These are phyloP conservation scores for Wickerhamomyces strasburgensis DNA, from an alignment of 805 yeast genomes.

Conservation along the genomic window DNA sequence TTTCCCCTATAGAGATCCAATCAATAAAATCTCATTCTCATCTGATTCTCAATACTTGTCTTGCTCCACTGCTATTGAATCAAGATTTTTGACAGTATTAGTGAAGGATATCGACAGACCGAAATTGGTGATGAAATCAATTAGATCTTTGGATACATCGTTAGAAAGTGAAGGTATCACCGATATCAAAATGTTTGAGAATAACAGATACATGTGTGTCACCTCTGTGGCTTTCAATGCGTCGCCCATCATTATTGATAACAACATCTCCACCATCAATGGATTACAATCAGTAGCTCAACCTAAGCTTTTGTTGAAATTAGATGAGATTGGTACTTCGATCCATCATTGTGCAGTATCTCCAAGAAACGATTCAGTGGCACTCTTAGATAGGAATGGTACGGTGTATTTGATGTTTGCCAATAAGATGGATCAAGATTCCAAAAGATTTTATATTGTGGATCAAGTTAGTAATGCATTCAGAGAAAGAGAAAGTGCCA, in stretches of 20 bases:
- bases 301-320: conserved; percentile 54
- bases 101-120: conserved; percentile 61
- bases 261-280: conserved; percentile 45
- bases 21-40: conserved; percentile 69
- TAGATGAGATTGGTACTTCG: conserved; percentile 76
- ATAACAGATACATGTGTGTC: conserved; percentile 50
- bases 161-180: conserved; percentile 89
- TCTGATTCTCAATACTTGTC: conserved; percentile 63
- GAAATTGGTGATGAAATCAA: conserved; percentile 62
- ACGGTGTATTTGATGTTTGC: conserved; percentile 63
- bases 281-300: conserved; percentile 44
- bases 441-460: conserved; percentile 45
- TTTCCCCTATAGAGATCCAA: conserved; percentile 82
- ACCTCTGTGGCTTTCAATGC: conserved; percentile 60
- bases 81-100: conserved; percentile 72
- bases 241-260: conserved; percentile 63
- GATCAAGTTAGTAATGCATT: conserved; percentile 78
- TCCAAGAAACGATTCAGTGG: conserved; percentile 83
- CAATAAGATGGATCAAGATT: conserved; percentile 51
- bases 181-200: conserved; percentile 67
- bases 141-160: conserved; percentile 56
- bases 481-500: conserved; percentile 71
- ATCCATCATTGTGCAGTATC: conserved; percentile 73
- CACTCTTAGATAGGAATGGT: conserved; percentile 76
- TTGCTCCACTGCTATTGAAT: conserved; percentile 65